These are phyloP conservation scores for Trichoderma sp. DNA, from an alignment of 2,329 filamentous ascomycete species.

Conservation along the genomic window DNA sequence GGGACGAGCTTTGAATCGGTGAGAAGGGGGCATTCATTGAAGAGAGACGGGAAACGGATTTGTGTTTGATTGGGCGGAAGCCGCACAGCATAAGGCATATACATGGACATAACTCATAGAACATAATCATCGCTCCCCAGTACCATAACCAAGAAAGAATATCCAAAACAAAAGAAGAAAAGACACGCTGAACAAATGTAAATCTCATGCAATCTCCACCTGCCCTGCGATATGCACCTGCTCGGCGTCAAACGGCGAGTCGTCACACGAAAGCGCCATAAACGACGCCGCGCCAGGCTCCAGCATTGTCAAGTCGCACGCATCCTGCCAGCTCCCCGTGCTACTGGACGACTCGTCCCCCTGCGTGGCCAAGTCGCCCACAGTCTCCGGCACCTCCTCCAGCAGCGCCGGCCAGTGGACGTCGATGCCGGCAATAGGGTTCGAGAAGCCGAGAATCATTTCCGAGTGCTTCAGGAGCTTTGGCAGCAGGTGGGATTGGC, in stretches of 20 bases:
- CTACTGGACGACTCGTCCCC: conserved; percentile 19
- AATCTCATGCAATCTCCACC: conserved; percentile 15
- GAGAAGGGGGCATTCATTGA: not conserved
- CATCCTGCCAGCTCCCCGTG: conserved; percentile 19
- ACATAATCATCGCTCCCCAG: not conserved
- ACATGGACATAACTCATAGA: conserved; percentile 7
- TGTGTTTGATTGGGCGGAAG: not conserved
- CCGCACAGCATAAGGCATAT: not conserved
- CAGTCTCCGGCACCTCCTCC: conserved; percentile 12
- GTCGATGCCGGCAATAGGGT: conserved; percentile 4
- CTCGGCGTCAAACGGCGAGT: conserved; percentile 17
- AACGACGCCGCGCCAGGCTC: conserved; percentile 14
- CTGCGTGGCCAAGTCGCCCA: conserved; percentile 10
- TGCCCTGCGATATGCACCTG: conserved; percentile 20
- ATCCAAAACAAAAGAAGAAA: not conserved
- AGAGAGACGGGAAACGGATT: no score
- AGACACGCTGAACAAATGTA: not conserved
- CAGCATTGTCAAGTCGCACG: conserved; percentile 20
- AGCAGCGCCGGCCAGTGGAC: conserved; percentile 18
- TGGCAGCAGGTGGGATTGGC: conserved; percentile 34
- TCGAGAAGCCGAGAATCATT: conserved; percentile 20
- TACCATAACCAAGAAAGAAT: not conserved
- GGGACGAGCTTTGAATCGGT: conserved; percentile 11
- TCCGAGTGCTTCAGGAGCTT: conserved; percentile 31
- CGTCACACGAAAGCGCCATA: conserved; percentile 11